Evolutionary conservation across 331 rosid species (phyloP), one percentile per base, ranked within the genome.

Genomic region (Acacia concinna): DNA sequence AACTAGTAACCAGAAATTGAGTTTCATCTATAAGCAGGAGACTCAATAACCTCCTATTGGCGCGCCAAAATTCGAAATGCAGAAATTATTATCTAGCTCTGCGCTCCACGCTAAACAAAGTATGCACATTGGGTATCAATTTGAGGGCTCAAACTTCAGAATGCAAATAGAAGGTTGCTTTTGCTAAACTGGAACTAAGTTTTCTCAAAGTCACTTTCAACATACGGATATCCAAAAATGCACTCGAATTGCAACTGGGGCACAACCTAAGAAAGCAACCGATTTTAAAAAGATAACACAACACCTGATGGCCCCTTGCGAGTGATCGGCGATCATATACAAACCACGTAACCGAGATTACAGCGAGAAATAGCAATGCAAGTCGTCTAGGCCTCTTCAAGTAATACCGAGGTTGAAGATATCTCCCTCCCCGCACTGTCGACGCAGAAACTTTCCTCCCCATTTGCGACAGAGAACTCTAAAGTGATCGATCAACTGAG

Each of bases 371-470:
- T 17, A 85, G 4, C 34, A 87, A 62, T 5, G 87, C 80, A 0
- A 84, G 52, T 40, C 87, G 83, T 68, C 63, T 81, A 40, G 90
- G 84, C 77, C 88, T 84, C 81, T 82, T 84, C 0, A 84, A 40
- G 79, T 82, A 82, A 81, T 82, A 81, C 27, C 81, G 86, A 38
- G 90, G 90, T 65, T 82, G 86, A 59, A 89, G 15, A 72, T 74
- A 87, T 10, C 83, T 78, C 78, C 86, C 64, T 44, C 68, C 46
- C 3, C 80, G 72, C 60, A 57, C n/a, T 66, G 81, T 43, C 43
- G 84, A 79, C 3, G 85, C 70, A 4, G 81, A 80, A 21, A 68
- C 51, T 76, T 64, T 87, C 80, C 83, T 85, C 69, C 78, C 88
- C 91, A 87, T 86, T 78, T 35, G 46, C 62, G 3, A 37, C 1